Evolutionary conservation across 192 early-diverging fungal species (phyloP), one percentile per base, ranked within the genome.

Genomic region (Podila clonocystis): DNA sequence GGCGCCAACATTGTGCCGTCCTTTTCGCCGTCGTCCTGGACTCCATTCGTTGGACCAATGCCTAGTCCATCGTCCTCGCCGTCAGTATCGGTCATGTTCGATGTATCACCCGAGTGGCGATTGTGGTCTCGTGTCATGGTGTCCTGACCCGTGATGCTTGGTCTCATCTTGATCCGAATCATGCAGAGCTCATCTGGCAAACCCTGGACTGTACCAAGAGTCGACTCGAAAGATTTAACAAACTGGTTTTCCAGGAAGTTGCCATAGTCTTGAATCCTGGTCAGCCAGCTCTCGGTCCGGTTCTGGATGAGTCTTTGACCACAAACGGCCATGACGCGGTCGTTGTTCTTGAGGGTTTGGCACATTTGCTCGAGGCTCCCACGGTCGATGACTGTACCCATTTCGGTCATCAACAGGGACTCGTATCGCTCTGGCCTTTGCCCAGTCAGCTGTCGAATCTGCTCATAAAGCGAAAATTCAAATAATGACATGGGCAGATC

Each of bases 291-390:
- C 19, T 91, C 86, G 11, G 78, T 71, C 82, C 95, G 94, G 87
- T 99, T 98, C 28, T 88, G 91, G 73, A 99, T 94, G 68, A 94
- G 71, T 17, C 97, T 95, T 80, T 99, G 95, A 62, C 95, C 97
- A 85, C 97, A 95, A 28, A 97, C 84, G 9, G 97, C 97, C 91
- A 99, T 96, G 69, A 97, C 91, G 12, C 82, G 80, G 58, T 87
- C 86, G 83, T 99, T 95, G 66, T 93, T 93, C 68, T 89, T 89
- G 90, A 99, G 94, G 28, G 94, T 92, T 59, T 89, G 89, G 22
- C 96, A 91, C 91, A 97, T 95, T 60, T 91, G 87, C 24, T 83
- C 83, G 26, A 99, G 76, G 59, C 94, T 91, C 67, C 91, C 90
- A 11, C 85, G 85, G 30, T 90, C 83, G 20, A 95, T 92, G 48